Base-by-base conservation (phyloP, 1,284 basidiomycete species). In the Mixia osmundae region DNA sequence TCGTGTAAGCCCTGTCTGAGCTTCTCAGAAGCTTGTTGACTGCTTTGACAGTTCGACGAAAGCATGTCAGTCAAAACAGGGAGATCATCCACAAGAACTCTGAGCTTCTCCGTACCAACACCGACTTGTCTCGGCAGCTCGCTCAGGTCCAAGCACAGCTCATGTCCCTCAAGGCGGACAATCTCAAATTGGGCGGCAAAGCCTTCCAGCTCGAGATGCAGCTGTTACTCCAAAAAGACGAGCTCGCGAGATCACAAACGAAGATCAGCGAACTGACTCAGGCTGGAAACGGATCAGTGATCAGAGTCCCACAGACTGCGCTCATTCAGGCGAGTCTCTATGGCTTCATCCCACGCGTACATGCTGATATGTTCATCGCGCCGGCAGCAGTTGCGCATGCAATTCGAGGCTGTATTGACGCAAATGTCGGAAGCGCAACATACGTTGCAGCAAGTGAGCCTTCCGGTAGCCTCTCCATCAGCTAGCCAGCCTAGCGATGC, bases 41-140 rank as follows among this genome's bases (percentile, higher is more conserved):
- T 6, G n/a, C 7, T 8, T n/a, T 14, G 36, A 10, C 43, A 48
- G 47, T 51, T 39, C 43, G 44, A 28, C 39, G 44, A 24, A 51
- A 51, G 33, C 49, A 51, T 38, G 39, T 47, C 27, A 21, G 39
- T n/a, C 49, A 51, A 39, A 51, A 51, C 45, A 51, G 47, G 44
- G 49, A 51, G 30, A 50, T 51, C 37, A 51, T 51, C 28, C 41
- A 44, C 35, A 48, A 46, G 35, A 51, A 51, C 41, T 36, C 30
- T 15, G 47, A 46, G 30, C 42, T 51, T 10, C 41, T 44, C 37
- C 48, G 47, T 25, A 38, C 41, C 31, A 51, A 51, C 26, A 40
- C 48, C 12, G 47, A 47, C 23, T 41, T 51, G 4, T 33, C 39
- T 22, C 29, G 34, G 20, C 40, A 38, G 27, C 31, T 43, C 11